Percentiles rank a stretch among this genome's conserved stretches.
These are phyloP conservation scores for Gossypium armourianum DNA, from an alignment of 441 rosid genomes.

Conservation along the genomic window DNA sequence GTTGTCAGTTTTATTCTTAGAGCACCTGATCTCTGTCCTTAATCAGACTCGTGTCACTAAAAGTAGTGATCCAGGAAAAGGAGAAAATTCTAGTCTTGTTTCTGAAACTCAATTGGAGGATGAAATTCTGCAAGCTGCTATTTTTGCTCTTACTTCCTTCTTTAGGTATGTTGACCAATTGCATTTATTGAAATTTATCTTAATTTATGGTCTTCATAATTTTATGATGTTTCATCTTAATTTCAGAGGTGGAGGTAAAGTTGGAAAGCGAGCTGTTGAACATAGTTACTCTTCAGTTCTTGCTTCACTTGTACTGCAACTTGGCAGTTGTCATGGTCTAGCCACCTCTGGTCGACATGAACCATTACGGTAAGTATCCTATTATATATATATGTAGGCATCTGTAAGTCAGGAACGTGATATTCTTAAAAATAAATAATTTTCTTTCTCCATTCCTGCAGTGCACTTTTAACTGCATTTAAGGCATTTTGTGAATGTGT, in stretches of 20 bases:
- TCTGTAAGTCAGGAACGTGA: conserved; percentile 6
- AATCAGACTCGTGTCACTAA: conserved; percentile 42
- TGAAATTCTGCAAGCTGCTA: conserved; percentile 73
- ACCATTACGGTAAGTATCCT: conserved; percentile 49
- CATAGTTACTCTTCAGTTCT: conserved; percentile 78
- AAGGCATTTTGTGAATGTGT: conserved; percentile 97
- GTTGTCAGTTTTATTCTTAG: conserved; percentile 70
- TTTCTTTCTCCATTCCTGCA: conserved; percentile 29
- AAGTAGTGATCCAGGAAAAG: conserved; percentile 51
- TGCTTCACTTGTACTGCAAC: conserved; percentile 73
- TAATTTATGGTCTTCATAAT: conserved; percentile 13
- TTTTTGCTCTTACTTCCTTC: conserved; percentile 83
- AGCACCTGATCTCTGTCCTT: conserved; percentile 63
- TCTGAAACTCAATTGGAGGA: conserved; percentile 45
- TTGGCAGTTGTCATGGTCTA: conserved; percentile 85
- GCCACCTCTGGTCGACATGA: conserved; percentile 75
- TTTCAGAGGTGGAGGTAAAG: conserved; percentile 86
- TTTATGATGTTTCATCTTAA: conserved; percentile 24
- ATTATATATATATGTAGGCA: background rate
- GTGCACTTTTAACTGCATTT: conserved; percentile 77
- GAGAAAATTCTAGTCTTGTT: conserved; percentile 35
- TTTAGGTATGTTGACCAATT: conserved; percentile 50
- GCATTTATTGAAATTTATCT: conserved; percentile 14
- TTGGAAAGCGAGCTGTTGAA: conserved; percentile 86
- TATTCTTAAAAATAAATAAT: conserved; percentile 1